Evolutionary conservation across 192 early-diverging fungal species (phyloP).

Genomic region (Diversispora eburnea): DNA sequence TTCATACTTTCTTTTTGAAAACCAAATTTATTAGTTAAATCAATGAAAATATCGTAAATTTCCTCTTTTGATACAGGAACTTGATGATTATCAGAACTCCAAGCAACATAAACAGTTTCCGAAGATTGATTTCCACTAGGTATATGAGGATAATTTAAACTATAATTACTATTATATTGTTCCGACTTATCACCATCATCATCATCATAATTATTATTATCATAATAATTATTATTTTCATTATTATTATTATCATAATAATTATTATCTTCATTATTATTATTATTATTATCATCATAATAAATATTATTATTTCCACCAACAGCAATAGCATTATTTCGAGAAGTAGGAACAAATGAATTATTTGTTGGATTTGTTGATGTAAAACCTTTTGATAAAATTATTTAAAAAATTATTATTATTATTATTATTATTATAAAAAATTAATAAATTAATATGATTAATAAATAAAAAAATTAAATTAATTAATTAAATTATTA

Average conservation of each 20-base stretch:
- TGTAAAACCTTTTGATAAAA: neutral
- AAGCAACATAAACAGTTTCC: slow-evolving; percentile 39
- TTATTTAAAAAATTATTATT: too few species aligned
- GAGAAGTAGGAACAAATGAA: neutral
- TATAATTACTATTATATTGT: too few species aligned
- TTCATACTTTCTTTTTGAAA: slow-evolving; percentile 75
- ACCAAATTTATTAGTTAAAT: slow-evolving; percentile 66
- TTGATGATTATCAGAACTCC: slow-evolving; percentile 57
- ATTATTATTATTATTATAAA: too few species aligned
- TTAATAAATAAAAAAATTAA: neutral
- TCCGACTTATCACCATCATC: neutral
- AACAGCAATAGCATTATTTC: neutral
- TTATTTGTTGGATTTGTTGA: neutral
- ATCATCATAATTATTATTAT: neutral
- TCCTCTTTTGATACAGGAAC: slow-evolving; percentile 64
- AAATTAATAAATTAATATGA: neutral
- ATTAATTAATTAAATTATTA: neutral
- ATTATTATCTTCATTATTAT: neutral
- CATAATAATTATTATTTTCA: neutral
- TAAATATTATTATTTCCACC: too few species aligned
- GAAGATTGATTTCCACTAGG: slow-evolving; percentile 16
- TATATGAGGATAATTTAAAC: slow-evolving; percentile 3
- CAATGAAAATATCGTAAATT: slow-evolving; percentile 66
- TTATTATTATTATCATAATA: too few species aligned
- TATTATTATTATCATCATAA: too few species aligned